These are phyloP conservation scores for Aspergillus sp. DNA, from an alignment of 2,329 filamentous ascomycete species.

Conservation along the genomic window DNA sequence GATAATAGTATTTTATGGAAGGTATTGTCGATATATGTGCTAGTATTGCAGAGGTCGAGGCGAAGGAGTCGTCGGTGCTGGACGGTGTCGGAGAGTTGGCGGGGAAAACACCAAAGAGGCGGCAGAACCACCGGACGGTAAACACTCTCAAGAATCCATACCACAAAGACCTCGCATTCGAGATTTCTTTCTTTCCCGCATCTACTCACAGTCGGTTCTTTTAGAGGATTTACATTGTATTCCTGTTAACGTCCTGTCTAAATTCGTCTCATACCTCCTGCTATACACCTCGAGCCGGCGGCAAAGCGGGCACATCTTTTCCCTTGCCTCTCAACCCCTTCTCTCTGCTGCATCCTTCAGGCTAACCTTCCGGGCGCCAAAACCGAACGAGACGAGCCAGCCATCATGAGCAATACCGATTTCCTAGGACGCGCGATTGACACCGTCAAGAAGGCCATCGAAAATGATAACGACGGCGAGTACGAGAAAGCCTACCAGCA, in stretches of 20 bases:
- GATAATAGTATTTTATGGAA: constrained; percentile 1
- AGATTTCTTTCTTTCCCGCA: constrained; percentile 2
- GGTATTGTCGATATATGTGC: no score
- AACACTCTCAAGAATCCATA: constrained; percentile 8
- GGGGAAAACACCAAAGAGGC: constrained; percentile 20
- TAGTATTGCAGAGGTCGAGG: background rate
- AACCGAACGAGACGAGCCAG: constrained; percentile 7
- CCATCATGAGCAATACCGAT: constrained; percentile 85
- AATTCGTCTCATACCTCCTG: background rate
- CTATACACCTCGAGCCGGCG: constrained; percentile 7
- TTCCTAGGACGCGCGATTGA: constrained; percentile 96
- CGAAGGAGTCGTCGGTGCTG: background rate
- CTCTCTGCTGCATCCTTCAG: background rate
- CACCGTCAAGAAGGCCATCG: constrained; percentile 94
- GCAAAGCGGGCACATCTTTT: constrained; percentile 5
- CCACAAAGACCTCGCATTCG: background rate
- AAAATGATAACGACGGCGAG: constrained; percentile 87
- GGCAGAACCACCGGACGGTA: constrained; percentile 10
- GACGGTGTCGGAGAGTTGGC: constrained; percentile 1
- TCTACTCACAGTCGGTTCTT: background rate
- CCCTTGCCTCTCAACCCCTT: constrained; percentile 12
- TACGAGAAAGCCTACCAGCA: constrained; percentile 95
- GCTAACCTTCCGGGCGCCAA: constrained; percentile 1
- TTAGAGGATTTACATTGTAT: background rate
- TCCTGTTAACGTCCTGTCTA: background rate